Base-by-base conservation (phyloP, 352 stramenopile genomes). In the Plasmopara muralis region DNA sequence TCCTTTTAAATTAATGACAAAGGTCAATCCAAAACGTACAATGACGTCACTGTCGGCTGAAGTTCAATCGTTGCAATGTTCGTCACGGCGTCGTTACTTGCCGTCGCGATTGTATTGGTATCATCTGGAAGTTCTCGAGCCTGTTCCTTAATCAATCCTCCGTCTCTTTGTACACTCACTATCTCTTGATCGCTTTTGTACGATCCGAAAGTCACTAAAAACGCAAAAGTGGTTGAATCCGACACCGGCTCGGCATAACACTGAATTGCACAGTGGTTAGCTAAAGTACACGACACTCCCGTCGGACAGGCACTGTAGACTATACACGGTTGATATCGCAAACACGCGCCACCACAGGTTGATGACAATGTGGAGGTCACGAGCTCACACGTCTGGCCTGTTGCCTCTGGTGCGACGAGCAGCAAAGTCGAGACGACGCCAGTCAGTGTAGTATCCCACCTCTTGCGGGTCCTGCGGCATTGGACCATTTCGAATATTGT, bases 141-240 rank as follows among this genome's bases (percentile, higher is more conserved):
- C 18, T 64, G 47, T 25, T 57, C 16, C 13, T 55, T 25, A 5
- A 66, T 50, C 7, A 55, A 59, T 15, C 50, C 53, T 28, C 43
- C 20, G 37, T 47, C 53, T 42, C 44, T 49, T 28, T 28, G 10
- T 47, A 25, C 28, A 35, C 25, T 47, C 25, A 20, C 29, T 31
- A 39, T 48, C 15, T 72, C 52, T n/a, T 53, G 25, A 45, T 50
- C 39, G 34, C 53, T 66, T n/a, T 54, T 60, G 64, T 71, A 82
- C 7, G 33, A 44, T 30, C 67, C 74, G 34, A 85, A 84, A n/a
- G 60, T 57, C 14, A 88, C 58, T 34, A 85, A 54, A 50, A 88
- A 85, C 15, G 66, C 76, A 45, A 83, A 83, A 6, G 50, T 60
- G 2, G 52, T 25, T 6, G 58, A 46, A 50, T 80, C 61, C n/a